Base-by-base conservation (phyloP, 176 grass and related monocot genomes). In the Musa itinerans region DNA sequence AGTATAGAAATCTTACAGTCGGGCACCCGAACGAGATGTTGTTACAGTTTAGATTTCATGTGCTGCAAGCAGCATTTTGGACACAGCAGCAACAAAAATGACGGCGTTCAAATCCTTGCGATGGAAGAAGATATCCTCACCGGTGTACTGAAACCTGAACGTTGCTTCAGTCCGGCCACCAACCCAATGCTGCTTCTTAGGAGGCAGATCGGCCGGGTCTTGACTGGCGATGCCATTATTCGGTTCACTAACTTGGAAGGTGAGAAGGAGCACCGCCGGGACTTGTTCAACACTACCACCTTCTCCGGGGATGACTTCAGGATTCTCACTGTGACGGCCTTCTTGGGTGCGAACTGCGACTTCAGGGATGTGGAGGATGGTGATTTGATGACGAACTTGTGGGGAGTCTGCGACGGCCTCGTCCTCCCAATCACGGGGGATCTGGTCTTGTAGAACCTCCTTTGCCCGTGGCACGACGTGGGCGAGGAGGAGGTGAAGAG, bases 321-420 rank as follows among this genome's bases (percentile, higher is more conserved):
- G 20, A 78, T 20, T 19, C 78, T 65, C 52, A 74, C 23, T 2
- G 54, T 84, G 11, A 83, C 22, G 21, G 86, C 58, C 54, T 87
- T 97, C 12, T 82, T 86, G 64, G 74, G 80, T 72, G 74, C 81
- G 64, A 93, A 72, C 71, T 91, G 85, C 26, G 83, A 78, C 13
- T 76, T 81, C 43, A 93, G 78, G 25, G 82, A 68, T 34, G 82
- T 82, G 9, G 94, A 80, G 6, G 90, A 78, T 3, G 94, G 94
- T 20, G 94, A 87, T 65, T 86, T 98, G 11, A 98, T 85, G 26
- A 89, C 74, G 71, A 93, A 98, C 63, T 91, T 93, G 83, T 83
- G 81, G 62, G 85, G 85, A 14, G 67, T 69, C 21, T 68, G 81
- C 9, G 34, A 43, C 34, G 84, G 83, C 72, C 71, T 83, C 51